phyloP scores from a whole-genome alignment of 352 stramenopile genomes.

The Phytophthora ohioensis region DNA sequence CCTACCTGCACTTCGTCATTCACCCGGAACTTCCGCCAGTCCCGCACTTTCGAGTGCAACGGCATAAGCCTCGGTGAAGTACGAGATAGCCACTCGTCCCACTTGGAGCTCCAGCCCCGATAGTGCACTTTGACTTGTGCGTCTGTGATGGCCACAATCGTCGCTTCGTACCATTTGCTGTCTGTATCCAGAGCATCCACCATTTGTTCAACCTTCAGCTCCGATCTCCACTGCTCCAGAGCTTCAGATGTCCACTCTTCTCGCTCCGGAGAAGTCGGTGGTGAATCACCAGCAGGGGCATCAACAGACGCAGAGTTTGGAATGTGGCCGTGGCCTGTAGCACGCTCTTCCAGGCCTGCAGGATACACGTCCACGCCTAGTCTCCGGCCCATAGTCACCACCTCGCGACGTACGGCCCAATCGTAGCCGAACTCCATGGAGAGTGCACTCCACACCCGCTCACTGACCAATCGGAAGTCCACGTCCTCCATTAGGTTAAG shows the following conservation, averaged over 20 bases:
- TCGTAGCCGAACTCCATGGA: conserved; percentile 68
- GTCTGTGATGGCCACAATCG: conserved; percentile 50
- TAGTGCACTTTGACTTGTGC: conserved; percentile 93
- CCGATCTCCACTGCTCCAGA: conserved; percentile 60
- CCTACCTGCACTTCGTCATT: conserved; percentile 68
- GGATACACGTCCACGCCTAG: conserved; percentile 73
- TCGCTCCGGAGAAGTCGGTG: conserved; percentile 50
- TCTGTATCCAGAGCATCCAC: conserved; percentile 76
- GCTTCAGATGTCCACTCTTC: conserved; percentile 32
- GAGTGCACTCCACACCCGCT: conserved; percentile 70
- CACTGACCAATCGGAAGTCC: conserved; percentile 72
- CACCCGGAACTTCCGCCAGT: conserved; percentile 70
- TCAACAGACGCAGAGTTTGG: conserved; percentile 8
- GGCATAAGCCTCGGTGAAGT: conserved; percentile 92
- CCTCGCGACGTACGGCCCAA: conserved; percentile 67
- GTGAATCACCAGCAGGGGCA: conserved; percentile 11
- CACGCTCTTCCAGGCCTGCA: conserved; percentile 40
- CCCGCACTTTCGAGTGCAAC: conserved; percentile 86
- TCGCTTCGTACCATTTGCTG: conserved; percentile 79
- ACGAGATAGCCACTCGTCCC: conserved; percentile 96
- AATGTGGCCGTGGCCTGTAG: conserved; percentile 24
- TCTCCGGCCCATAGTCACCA: conserved; percentile 47
- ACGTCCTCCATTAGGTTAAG: conserved; percentile 58
- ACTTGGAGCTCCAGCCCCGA: conserved; percentile 96
- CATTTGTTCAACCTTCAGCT: conserved; percentile 56